These are phyloP conservation scores for Candida tammaniensis DNA, from an alignment of 805 yeast species.

Conservation along the genomic window DNA sequence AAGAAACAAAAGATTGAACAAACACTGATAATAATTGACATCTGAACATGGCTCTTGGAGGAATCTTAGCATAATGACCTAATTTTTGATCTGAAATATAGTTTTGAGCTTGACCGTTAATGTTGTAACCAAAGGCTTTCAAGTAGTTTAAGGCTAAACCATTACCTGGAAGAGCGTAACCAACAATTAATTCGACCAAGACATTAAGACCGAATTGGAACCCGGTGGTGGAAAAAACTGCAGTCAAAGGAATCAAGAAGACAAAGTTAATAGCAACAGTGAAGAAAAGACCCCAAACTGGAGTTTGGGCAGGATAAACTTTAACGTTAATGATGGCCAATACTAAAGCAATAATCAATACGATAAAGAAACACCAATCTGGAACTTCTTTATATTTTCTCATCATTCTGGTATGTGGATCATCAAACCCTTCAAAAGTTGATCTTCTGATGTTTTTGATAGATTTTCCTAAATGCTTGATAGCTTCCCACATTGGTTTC, in stretches of 20 bases:
- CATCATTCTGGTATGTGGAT: conserved; percentile 34
- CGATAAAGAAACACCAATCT: conserved; percentile 25
- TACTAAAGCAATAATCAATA: conserved; percentile 27
- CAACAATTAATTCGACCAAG: conserved; percentile 35
- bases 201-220: conserved; percentile 33
- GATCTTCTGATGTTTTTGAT: conserved; percentile 38
- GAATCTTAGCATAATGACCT: conserved; percentile 60
- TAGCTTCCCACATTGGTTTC: conserved; percentile 18
- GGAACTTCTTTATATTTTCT: conserved; percentile 32
- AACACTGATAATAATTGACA: conserved; percentile 25
- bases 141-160: conserved; percentile 42
- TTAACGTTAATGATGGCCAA: conserved; percentile 30
- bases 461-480: conserved; percentile 9
- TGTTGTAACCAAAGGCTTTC: conserved; percentile 57
- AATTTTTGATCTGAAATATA: conserved; percentile 57
- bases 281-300: conserved; percentile 37
- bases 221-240: conserved; percentile 29
- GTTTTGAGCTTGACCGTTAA: conserved; percentile 55
- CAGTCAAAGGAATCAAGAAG: conserved; percentile 31
- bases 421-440: conserved; percentile 29
- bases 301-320: conserved; percentile 31
- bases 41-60: conserved; percentile 57
- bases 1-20: conserved; percentile 21
- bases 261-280: conserved; percentile 30
- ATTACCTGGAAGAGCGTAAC: conserved; percentile 37